Evolutionary conservation across 1,139 yeast species (phyloP), one percentile per base, ranked within the genome.

Genomic region (Taiozyma sp.): DNA sequence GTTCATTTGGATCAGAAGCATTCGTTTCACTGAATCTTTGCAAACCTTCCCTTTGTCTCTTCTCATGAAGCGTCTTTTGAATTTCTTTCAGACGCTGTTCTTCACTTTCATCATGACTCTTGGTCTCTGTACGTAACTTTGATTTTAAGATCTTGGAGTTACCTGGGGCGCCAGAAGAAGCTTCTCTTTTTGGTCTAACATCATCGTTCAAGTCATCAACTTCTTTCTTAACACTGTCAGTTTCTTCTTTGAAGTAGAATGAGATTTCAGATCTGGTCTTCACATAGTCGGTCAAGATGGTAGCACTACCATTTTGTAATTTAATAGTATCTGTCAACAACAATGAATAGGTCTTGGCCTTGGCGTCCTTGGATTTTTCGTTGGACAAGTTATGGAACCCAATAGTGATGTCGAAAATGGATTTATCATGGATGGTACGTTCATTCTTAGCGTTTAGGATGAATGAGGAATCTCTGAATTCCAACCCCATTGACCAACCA

Each of bases 401-500:
- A 55, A 92, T 71, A 4, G 88, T 81, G 52, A 93, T 71, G 45
- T 90, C 84, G 52, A 91, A 77, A 16, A 91, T 83, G 66, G 90
- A 86, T 41, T 93, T 93, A 57, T 83, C 85, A 53, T 76, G 77
- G 53, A 93, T 72, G 30, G 69, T 71, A 59, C 96, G 78, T 45
- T 84, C 89, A 66, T 83, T 87, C 64, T 89, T 92, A 29, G 79
- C 75, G 63, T 87, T 89, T 53, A 93, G 73, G 32, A 91, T 76
- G 57, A 88, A 81, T 1, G 85, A 73, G 0, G 93, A 79, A 66
- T 92, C 97, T 68, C 96, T 80, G 65, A 89, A 90, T 65, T 91
- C 97, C 59, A 93, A 80, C 52, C 99, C 99, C 57, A 88, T 84
- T 53, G 90, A 76, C 81, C 96, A 89, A 51, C 99, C 99, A 58